phyloP scores from a whole-genome alignment of 768 basidiomycete genomes.

The Vararia minispora region DNA sequence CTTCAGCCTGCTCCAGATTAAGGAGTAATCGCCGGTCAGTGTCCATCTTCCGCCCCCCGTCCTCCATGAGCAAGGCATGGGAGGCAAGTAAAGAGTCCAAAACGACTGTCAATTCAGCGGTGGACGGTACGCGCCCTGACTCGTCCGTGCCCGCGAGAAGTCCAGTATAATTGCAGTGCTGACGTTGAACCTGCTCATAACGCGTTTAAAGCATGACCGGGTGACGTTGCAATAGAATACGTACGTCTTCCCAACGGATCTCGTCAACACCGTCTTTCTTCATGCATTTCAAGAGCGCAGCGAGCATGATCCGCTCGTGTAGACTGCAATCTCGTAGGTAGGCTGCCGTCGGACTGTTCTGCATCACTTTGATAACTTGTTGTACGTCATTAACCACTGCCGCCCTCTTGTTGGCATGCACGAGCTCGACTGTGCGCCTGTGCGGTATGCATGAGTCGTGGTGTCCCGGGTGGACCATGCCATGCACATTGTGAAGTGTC shows the following conservation, averaged over 20 bases:
- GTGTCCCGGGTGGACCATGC: neutral
- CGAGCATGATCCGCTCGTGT: conserved; percentile 84
- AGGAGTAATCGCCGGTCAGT: conserved; percentile 64
- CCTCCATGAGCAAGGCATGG: conserved; percentile 66
- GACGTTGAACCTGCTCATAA: conserved; percentile 52
- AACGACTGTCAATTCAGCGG: conserved; percentile 54
- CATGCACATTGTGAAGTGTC: neutral
- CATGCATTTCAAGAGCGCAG: conserved; percentile 71
- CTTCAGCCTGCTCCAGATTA: conserved; percentile 77
- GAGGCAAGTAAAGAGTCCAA: conserved; percentile 70
- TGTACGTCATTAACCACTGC: conserved; percentile 65
- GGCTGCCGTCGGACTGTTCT: conserved; percentile 81
- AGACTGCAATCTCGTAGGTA: conserved; percentile 76
- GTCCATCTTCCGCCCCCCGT: conserved; percentile 45
- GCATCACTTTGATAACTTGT: conserved; percentile 75
- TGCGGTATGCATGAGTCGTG: neutral
- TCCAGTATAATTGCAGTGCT: conserved; percentile 62
- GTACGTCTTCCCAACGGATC: conserved; percentile 74
- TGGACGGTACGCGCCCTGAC: conserved; percentile 43
- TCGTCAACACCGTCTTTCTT: conserved; percentile 80
- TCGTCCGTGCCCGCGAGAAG: conserved; percentile 50
- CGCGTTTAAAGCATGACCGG: neutral
- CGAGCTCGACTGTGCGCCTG: conserved; percentile 79
- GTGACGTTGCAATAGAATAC: conserved; percentile 15
- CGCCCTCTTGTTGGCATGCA: conserved; percentile 34